These are phyloP conservation scores for Mycena rosella DNA, from an alignment of 768 basidiomycete genomes.

Conservation along the genomic window DNA sequence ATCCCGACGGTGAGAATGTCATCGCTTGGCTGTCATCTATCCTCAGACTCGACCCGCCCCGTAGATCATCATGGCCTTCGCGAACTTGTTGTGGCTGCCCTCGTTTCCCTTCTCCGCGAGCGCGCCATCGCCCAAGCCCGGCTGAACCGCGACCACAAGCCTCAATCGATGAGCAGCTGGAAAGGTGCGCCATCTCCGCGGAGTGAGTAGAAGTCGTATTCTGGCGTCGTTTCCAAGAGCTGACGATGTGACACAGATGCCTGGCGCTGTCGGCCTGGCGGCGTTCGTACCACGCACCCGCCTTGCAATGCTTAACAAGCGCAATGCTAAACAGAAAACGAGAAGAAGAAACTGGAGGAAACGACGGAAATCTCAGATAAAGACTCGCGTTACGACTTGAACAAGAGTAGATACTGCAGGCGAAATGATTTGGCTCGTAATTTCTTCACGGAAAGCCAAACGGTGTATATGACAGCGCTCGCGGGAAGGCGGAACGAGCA, in stretches of 20 bases:
- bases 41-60: background rate
- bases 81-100: constrained; percentile 64
- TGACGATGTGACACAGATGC: constrained; percentile 49
- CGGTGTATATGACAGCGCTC: too few species aligned
- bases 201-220: constrained; percentile 48
- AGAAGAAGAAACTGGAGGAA: constrained; percentile 43
- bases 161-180: constrained; percentile 69
- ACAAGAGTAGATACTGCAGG: too few species aligned
- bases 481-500: too few species aligned
- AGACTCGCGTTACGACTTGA: constrained; percentile 67
- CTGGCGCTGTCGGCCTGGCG: constrained; percentile 55
- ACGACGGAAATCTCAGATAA: constrained; percentile 59
- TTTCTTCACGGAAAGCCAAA: too few species aligned
- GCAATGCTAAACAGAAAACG: constrained; percentile 49
- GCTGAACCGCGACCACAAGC: constrained; percentile 66
- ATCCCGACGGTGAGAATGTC: constrained; percentile 55
- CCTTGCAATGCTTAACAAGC: constrained; percentile 57
- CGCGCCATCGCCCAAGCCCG: constrained; percentile 70
- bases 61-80: constrained; percentile 59
- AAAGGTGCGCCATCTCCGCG: constrained; percentile 66
- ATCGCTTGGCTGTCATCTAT: background rate
- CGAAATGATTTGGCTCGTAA: too few species aligned
- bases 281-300: constrained; percentile 61
- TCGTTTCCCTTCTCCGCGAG: constrained; percentile 69
- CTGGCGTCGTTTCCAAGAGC: background rate